Percentiles rank a stretch among this genome's conserved stretches.
phyloP scores from a whole-genome alignment of 345 rosid species.

The Trapa bicornis region DNA sequence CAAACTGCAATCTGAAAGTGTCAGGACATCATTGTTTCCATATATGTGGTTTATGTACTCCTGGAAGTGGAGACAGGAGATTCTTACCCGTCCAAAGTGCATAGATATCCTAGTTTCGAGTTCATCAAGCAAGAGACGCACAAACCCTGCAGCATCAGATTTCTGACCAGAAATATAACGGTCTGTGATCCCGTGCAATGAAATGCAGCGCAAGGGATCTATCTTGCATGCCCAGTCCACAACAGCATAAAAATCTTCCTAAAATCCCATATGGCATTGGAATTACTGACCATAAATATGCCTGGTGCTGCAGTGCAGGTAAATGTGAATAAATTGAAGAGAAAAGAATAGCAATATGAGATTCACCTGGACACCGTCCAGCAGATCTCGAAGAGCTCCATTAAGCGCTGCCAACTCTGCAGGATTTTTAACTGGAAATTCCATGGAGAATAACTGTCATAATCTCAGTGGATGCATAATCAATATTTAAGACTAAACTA shows the following conservation, averaged over 20 bases:
- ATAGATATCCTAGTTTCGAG: slow-evolving; percentile 80
- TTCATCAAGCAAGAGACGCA: slow-evolving; percentile 90
- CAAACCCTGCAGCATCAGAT: slow-evolving; percentile 99
- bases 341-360: neutral
- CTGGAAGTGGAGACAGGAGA: neutral
- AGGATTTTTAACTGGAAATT: slow-evolving; percentile 41
- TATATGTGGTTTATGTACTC: neutral
- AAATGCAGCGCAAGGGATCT: slow-evolving; percentile 93
- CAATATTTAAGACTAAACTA: neutral
- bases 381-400: slow-evolving; percentile 91
- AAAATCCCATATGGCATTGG: neutral
- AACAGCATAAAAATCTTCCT: slow-evolving; percentile 97
- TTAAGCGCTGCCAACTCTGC: slow-evolving; percentile 78
- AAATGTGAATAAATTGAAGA: neutral
- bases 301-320: neutral
- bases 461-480: neutral
- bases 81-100: slow-evolving; percentile 79
- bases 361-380: slow-evolving; percentile 86
- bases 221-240: slow-evolving; percentile 99
- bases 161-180: slow-evolving; percentile 91
- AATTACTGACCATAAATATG: neutral
- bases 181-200: slow-evolving; percentile 98
- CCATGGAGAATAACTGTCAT: slow-evolving; percentile 2
- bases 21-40: neutral
- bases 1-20: slow-evolving; percentile 44